A percentile compares a stretch with the other conserved stretches of the same genome.
These are phyloP conservation scores for Tylopilus microsporus DNA, from an alignment of 1,284 basidiomycete species.

Conservation along the genomic window DNA sequence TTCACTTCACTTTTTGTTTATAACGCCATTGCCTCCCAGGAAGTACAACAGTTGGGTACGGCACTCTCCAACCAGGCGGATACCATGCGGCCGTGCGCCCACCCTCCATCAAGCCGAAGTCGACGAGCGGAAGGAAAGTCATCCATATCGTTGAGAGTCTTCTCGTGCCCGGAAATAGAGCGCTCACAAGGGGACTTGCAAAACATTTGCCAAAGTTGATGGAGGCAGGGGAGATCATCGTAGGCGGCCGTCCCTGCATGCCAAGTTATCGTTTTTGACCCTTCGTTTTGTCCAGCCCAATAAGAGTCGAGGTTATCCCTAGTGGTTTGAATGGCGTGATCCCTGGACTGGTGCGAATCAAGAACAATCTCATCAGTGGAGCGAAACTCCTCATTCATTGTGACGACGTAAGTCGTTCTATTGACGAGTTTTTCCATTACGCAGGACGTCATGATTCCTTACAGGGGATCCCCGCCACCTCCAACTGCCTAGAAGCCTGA, in stretches of 20 bases:
- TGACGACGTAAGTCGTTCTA: not conserved
- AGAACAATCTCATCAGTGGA: slow-evolving; percentile 8
- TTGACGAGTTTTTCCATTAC: too few relatives aligned
- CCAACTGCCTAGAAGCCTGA: not conserved
- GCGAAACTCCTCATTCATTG: slow-evolving; percentile 1
- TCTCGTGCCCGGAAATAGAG: not conserved
- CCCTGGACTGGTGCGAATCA: slow-evolving; percentile 4
- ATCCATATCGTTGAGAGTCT: not conserved
- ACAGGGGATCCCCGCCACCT: not conserved
- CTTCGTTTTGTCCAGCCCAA: not conserved
- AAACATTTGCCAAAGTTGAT: not conserved
- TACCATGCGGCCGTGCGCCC: not conserved
- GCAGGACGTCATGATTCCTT: not conserved
- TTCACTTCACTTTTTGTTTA: not conserved
- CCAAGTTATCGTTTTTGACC: too few relatives aligned
- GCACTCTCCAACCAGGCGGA: not conserved
- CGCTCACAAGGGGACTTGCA: not conserved
- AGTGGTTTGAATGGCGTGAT: slow-evolving; percentile 3
- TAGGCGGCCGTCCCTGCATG: not conserved
- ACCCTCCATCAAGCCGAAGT: not conserved
- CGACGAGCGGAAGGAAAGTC: not conserved
- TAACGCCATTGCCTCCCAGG: not conserved
- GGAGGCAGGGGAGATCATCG: not conserved
- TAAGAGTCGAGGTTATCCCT: slow-evolving; percentile 1
- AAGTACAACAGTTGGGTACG: slow-evolving; percentile 4